Evolutionary conservation across 78 protist species (phyloP), one percentile per base, ranked within the genome.

Genomic region (Andalucia godoyi): DNA sequence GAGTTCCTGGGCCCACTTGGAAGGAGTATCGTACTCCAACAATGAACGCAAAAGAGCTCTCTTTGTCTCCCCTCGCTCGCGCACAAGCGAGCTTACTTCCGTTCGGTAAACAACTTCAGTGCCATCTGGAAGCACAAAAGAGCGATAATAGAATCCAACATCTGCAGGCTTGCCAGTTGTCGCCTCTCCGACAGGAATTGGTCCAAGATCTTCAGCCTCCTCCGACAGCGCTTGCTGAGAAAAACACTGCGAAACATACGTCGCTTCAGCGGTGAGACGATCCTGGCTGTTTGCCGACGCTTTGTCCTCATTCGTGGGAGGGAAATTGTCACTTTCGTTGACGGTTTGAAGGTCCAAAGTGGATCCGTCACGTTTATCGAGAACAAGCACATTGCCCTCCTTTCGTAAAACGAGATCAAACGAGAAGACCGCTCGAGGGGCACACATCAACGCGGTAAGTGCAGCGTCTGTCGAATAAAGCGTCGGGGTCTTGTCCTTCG

Each of bases 381-480:
- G 54, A 79, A 72, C 84, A 23, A 81, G 29, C 64, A 75, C 59
- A 33, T 59, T 80, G 49, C 77, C 88, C 25, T 42, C 55, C 38
- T 69, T 57, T 25, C 18, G 21, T 37, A 79, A 84, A 5, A 81
- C 79, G 33, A 88, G 40, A 53, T 88, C 94, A 86, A 85, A 88
- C 21, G 89, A 68, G 77, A 64, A 66, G 25, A 76, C 68, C 3
- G 84, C 72, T 29, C 83, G 82, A 30, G 81, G 51, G 34, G 74
- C 60, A 23, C 72, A 47, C 93, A 87, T 87, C 45, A 87, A 21
- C 18, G 66, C 52, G 2, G 93, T 59, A 25, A 87, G 42, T 60
- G 84, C 65, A 13, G 27, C 39, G 52, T 83, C 89, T 40, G 89
- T 87, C 25, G 81, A 78, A 74, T 72, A 87, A 21, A 87, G n/a